A percentile compares a stretch with the other conserved stretches of the same genome.
These are phyloP conservation scores for Hawksworthiomyces lignivorus DNA, from an alignment of 2,329 filamentous ascomycete species.

Conservation along the genomic window DNA sequence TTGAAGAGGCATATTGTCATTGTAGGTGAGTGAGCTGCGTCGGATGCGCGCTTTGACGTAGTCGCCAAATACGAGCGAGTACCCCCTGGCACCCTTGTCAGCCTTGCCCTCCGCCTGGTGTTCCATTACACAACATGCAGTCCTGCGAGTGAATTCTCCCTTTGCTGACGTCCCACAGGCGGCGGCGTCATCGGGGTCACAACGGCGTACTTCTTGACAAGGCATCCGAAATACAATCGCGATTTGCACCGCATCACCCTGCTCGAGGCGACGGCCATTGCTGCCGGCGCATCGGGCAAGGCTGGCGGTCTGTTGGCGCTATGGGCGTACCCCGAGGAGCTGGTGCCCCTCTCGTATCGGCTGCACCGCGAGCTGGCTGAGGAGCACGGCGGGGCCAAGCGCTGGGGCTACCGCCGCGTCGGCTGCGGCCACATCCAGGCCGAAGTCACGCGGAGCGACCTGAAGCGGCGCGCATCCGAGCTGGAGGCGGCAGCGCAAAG, in stretches of 20 bases:
- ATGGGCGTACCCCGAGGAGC: constrained; percentile 81
- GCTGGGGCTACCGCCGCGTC: constrained; percentile 81
- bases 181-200: constrained; percentile 91
- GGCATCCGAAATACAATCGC: constrained; percentile 73
- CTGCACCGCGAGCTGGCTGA: constrained; percentile 79
- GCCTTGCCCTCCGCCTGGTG: too few relatives aligned
- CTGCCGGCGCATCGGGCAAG: constrained; percentile 89
- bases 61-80: too few relatives aligned
- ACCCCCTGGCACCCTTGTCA: neutral
- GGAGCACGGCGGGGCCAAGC: constrained; percentile 67
- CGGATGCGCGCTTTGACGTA: too few relatives aligned
- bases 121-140: too few relatives aligned
- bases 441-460: constrained; percentile 20
- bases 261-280: constrained; percentile 75
- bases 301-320: constrained; percentile 83
- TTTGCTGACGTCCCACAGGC: constrained; percentile 45
- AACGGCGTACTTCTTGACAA: constrained; percentile 83
- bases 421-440: constrained; percentile 57
- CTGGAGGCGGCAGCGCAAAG: constrained; percentile 16
- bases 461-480: constrained; percentile 10
- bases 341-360: constrained; percentile 79
- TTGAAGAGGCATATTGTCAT: constrained; percentile 32
- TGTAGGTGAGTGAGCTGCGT: constrained; percentile 26
- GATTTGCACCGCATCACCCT: constrained; percentile 71
- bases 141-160: neutral